Evolutionary conservation across 257 asterid species (phyloP).

Genomic region (Eustoma russellianum): DNA sequence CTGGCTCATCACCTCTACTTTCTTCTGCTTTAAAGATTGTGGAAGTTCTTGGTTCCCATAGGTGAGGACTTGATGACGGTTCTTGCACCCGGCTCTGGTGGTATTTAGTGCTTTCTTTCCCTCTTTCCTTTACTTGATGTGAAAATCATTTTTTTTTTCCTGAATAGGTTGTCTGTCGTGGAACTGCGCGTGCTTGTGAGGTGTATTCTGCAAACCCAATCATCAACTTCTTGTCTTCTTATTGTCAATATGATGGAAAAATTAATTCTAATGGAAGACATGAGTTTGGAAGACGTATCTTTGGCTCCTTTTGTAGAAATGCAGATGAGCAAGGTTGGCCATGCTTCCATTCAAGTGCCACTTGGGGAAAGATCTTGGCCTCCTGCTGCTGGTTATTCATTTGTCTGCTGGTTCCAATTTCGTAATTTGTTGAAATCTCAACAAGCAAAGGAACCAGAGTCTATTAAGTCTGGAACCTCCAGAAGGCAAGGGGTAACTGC

Average conservation of each 20-base stretch:
- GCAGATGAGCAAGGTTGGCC: constrained; percentile 90
- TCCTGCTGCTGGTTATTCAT: constrained; percentile 99
- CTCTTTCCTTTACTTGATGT: neutral
- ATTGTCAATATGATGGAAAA: constrained; percentile 94
- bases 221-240: constrained; percentile 52
- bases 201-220: constrained; percentile 76
- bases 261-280: constrained; percentile 58
- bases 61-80: constrained; percentile 30
- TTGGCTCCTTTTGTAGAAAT: constrained; percentile 95
- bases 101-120: neutral
- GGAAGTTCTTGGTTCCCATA: constrained; percentile 93
- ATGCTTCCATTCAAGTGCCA: constrained; percentile 96
- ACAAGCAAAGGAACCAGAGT: constrained; percentile 53
- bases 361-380: constrained; percentile 99
- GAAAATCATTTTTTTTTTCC: constrained; percentile 14
- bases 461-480: constrained; percentile 45
- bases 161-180: constrained; percentile 65
- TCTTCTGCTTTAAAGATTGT: constrained; percentile 75
- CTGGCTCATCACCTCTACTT: constrained; percentile 67
- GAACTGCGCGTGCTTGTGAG: constrained; percentile 87
- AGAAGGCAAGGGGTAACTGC: constrained; percentile 36
- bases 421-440: constrained; percentile 60
- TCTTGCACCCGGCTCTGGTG: neutral
- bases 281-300: constrained; percentile 78
- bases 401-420: constrained; percentile 95